Conservation (phyloP, 148 eudicot species). For the Heliamphora exappendiculata region DNA sequence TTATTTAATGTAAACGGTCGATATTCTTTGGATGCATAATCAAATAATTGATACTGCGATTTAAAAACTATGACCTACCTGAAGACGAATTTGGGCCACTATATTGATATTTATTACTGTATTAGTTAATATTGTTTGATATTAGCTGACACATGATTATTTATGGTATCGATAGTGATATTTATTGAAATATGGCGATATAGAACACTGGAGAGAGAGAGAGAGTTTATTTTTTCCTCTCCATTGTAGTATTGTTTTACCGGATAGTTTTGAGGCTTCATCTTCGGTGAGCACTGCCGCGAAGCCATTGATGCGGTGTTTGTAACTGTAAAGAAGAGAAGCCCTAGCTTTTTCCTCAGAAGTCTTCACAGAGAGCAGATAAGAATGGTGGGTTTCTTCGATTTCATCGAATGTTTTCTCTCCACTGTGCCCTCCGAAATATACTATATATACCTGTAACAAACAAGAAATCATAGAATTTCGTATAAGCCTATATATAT, state of each 20-base stretch:
- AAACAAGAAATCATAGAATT: background rate
- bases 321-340: slow-evolving; percentile 73
- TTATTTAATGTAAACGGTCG: too few species aligned
- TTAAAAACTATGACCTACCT: too few species aligned
- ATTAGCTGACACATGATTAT: too few species aligned
- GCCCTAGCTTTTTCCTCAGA: slow-evolving; percentile 65
- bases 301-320: slow-evolving; percentile 73
- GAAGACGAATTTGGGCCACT: too few species aligned
- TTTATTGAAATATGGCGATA: too few species aligned
- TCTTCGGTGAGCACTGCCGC: slow-evolving; percentile 65
- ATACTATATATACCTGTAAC: slow-evolving; percentile 63
- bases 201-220: too few species aligned
- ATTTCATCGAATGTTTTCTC: slow-evolving; percentile 55
- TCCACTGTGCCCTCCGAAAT: slow-evolving; percentile 63
- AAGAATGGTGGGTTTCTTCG: slow-evolving; percentile 54
- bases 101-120: too few species aligned
- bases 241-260: slow-evolving; percentile 21
- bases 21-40: too few species aligned
- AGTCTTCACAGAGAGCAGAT: slow-evolving; percentile 54
- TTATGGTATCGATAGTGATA: too few species aligned
- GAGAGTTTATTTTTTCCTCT: background rate
- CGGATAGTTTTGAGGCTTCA: slow-evolving; percentile 56
- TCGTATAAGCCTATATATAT: too few species aligned
- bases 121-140: too few species aligned
- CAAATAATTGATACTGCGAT: too few species aligned